A percentile compares a stretch with the other conserved stretches of the same genome.
phyloP scores from a whole-genome alignment of 1,284 basidiomycete species.

The Ustilago cynodontis region DNA sequence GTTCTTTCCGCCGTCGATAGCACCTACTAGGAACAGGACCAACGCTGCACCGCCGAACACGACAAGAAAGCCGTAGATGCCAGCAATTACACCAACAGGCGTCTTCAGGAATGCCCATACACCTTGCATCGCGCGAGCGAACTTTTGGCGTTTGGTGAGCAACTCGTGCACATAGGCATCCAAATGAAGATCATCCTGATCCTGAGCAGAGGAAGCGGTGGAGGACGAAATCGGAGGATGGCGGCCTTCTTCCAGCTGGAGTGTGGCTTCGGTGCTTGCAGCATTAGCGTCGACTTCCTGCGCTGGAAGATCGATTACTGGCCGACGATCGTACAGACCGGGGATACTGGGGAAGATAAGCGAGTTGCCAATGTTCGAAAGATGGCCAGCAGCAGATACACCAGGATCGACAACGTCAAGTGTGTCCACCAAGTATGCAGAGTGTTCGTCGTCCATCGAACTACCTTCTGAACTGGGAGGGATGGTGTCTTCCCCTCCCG shows the following conservation, averaged over 20 bases:
- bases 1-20: conserved; percentile 45
- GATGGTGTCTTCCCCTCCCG: neutral
- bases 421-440: conserved; percentile 45
- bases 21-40: conserved; percentile 47
- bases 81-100: conserved; percentile 77
- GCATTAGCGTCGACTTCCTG: conserved; percentile 30
- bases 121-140: conserved; percentile 77
- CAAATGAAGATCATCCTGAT: conserved; percentile 41
- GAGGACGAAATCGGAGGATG: neutral
- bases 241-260: conserved; percentile 38
- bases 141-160: conserved; percentile 56
- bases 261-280: conserved; percentile 21
- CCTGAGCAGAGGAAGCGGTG: neutral
- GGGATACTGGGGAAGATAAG: conserved; percentile 76
- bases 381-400: conserved; percentile 77
- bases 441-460: conserved; percentile 37
- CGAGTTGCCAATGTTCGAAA: conserved; percentile 81
- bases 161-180: conserved; percentile 48
- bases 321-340: conserved; percentile 77
- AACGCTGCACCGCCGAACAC: conserved; percentile 53
- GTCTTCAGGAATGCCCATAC: conserved; percentile 88
- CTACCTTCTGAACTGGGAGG: neutral
- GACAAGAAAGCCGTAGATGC: conserved; percentile 79
- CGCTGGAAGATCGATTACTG: conserved; percentile 74
- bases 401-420: conserved; percentile 82